Evolutionary conservation across 2,329 filamentous ascomycete genomes (phyloP), one percentile per base, ranked within the genome.

Genomic region (Aspergillus sojae): DNA sequence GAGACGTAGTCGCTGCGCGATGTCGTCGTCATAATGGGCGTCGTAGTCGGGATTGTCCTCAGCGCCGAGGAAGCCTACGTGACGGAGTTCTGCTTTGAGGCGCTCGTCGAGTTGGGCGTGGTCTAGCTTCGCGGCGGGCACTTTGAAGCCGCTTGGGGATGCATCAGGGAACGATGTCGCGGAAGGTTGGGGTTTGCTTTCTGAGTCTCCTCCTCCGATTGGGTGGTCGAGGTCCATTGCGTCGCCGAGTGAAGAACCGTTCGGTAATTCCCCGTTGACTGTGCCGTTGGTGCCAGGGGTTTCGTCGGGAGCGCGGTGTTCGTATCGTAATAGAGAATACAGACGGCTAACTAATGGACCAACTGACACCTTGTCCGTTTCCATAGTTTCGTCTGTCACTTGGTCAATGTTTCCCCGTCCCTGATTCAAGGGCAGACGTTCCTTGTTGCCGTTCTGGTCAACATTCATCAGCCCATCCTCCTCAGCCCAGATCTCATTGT

Each of bases 401-500:
- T 92, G 87, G 45, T 98, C 94, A 60, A 97, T 93, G 67, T 81
- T 91, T 26, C 95, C 94, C 45, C 94, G 89, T 1, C 94, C 85
- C 70, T 95, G 90, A 73, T 97, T 97, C 1, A 91, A 84, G 0
- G 92, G 86, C 7, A 92, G 84, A 68, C 88, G 89, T 61, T 93
- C 89, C 46, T 85, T 83, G 28, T 83, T 83, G 64, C 86, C 83
- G 41, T 86, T 83, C 5, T 86, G 84, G 74, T 96, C 92, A 9
- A 94, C 81, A 43, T 89, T 85, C 83, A 93, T 90, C 55, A 87
- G 83, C 11, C 92, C 93, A 73, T 99, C 95, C 75, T 99, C 95
- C 69, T 97, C 93, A 0, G 93, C 91, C 95, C 95, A 99, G 11
- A 94, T 84, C 64, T 98, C 94, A 28, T 87, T 89, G 79, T 98